These are phyloP conservation scores for Stromatinia cepivora DNA, from an alignment of 2,329 filamentous ascomycete genomes.

Conservation along the genomic window DNA sequence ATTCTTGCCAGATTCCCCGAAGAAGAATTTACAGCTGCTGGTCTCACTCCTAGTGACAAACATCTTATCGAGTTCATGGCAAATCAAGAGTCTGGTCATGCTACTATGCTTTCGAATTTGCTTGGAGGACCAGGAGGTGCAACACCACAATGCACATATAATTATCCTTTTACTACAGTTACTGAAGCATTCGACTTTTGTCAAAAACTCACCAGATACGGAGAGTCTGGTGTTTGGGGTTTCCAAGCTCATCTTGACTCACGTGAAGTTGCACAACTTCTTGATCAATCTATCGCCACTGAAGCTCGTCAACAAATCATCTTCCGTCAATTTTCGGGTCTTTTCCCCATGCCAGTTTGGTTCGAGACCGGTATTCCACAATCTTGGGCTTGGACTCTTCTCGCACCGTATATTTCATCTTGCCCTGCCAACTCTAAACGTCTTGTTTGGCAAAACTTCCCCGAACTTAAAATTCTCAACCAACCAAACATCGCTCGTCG, in stretches of 20 bases:
- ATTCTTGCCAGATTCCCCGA: slow-evolving; percentile 68
- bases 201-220: slow-evolving; percentile 81
- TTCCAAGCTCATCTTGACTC: slow-evolving; percentile 78
- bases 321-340: slow-evolving; percentile 78
- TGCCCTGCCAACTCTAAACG: slow-evolving; percentile 74
- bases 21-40: slow-evolving; percentile 67
- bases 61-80: slow-evolving; percentile 75
- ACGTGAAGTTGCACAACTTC: slow-evolving; percentile 69
- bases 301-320: slow-evolving; percentile 82
- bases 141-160: slow-evolving; percentile 72
- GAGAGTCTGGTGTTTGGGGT: slow-evolving; percentile 77
- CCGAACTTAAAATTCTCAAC: slow-evolving; percentile 68
- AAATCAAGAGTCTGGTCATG: slow-evolving; percentile 74
- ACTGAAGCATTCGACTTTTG: slow-evolving; percentile 80
- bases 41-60: slow-evolving; percentile 68
- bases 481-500: slow-evolving; percentile 72
- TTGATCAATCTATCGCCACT: slow-evolving; percentile 74
- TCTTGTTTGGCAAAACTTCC: slow-evolving; percentile 83
- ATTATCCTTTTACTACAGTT: slow-evolving; percentile 75
- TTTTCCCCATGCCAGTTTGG: slow-evolving; percentile 82
- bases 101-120: slow-evolving; percentile 75
- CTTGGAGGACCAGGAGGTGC: slow-evolving; percentile 61
- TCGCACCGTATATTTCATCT: slow-evolving; percentile 77
- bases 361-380: slow-evolving; percentile 79
- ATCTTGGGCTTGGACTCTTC: slow-evolving; percentile 79